A percentile compares a stretch with the other conserved stretches of the same genome.
Evolutionary conservation across 768 basidiomycete genomes (phyloP).

Genomic region (Suillus bovinus): DNA sequence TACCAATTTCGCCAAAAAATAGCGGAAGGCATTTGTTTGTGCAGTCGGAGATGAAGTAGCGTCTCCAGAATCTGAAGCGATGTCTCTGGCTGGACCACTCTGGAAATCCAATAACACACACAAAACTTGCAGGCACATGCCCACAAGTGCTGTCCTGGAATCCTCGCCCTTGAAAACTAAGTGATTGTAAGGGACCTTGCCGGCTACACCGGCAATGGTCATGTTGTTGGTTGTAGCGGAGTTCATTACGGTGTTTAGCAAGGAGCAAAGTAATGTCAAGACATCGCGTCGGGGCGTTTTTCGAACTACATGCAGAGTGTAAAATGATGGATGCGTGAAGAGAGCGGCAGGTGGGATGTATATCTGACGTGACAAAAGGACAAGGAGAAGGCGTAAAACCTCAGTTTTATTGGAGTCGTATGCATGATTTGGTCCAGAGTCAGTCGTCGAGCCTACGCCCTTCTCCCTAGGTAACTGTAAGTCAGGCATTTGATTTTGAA

Average conservation of each 20-base stretch:
- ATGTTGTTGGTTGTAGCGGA: constrained; percentile 51
- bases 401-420: constrained; percentile 85
- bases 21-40: constrained; percentile 86
- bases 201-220: constrained; percentile 68
- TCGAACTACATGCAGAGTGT: constrained; percentile 78
- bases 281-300: constrained; percentile 76
- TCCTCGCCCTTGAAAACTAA: constrained; percentile 91
- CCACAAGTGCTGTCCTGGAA: constrained; percentile 66
- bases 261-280: constrained; percentile 89
- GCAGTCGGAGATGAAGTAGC: constrained; percentile 50
- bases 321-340: constrained; percentile 71
- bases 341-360: constrained; percentile 74
- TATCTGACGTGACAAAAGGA: constrained; percentile 89
- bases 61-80: constrained; percentile 42
- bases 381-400: constrained; percentile 84
- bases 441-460: constrained; percentile 86
- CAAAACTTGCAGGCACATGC: constrained; percentile 75
- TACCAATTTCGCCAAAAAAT: constrained; percentile 89
- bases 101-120: constrained; percentile 81
- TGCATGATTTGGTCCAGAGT: constrained; percentile 60
- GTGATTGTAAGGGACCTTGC: constrained; percentile 86
- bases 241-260: constrained; percentile 89
- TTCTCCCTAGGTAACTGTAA: constrained; percentile 68
- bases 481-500: constrained; percentile 4
- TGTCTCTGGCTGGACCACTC: constrained; percentile 68